Evolutionary conservation across 1,139 yeast species (phyloP).

Genomic region (Hyphopichia burtonii): DNA sequence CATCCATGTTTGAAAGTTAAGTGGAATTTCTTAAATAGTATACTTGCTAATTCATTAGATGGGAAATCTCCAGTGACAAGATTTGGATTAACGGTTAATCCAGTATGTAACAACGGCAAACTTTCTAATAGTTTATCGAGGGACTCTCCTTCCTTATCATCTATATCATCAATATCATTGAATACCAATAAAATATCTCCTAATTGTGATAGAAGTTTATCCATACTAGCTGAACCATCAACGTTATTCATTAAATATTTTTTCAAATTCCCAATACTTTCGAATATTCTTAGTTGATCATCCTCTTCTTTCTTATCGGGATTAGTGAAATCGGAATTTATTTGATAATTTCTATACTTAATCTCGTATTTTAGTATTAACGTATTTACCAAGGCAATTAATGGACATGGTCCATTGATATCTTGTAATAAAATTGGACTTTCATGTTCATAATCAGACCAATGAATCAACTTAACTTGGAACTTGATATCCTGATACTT

Average conservation of each 20-base stretch:
- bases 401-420: slow-evolving; percentile 84
- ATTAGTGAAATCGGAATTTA: slow-evolving; percentile 8
- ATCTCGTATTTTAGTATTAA: slow-evolving; percentile 50
- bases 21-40: slow-evolving; percentile 39
- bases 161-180: slow-evolving; percentile 16
- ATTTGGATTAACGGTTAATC: slow-evolving; percentile 71
- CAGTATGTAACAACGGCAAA: slow-evolving; percentile 69
- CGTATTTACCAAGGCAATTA: slow-evolving; percentile 78
- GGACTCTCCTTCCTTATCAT: slow-evolving; percentile 14
- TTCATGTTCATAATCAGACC: slow-evolving; percentile 34
- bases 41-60: slow-evolving; percentile 32
- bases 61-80: slow-evolving; percentile 62
- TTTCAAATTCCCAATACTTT: slow-evolving; percentile 21
- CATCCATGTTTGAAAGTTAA: slow-evolving; percentile 53
- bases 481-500: slow-evolving; percentile 9
- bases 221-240: slow-evolving; percentile 22
- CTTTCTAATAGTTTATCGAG: slow-evolving; percentile 41
- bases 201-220: slow-evolving; percentile 40
- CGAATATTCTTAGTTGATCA: background rate
- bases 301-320: slow-evolving; percentile 6
- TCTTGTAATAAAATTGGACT: slow-evolving; percentile 77
- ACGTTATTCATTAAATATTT: slow-evolving; percentile 20
- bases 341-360: slow-evolving; percentile 10
- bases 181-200: slow-evolving; percentile 42
- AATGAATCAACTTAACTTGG: slow-evolving; percentile 20